These are phyloP conservation scores for Emmonsiellopsis sp. DNA, from an alignment of 2,329 filamentous ascomycete species.

Conservation along the genomic window DNA sequence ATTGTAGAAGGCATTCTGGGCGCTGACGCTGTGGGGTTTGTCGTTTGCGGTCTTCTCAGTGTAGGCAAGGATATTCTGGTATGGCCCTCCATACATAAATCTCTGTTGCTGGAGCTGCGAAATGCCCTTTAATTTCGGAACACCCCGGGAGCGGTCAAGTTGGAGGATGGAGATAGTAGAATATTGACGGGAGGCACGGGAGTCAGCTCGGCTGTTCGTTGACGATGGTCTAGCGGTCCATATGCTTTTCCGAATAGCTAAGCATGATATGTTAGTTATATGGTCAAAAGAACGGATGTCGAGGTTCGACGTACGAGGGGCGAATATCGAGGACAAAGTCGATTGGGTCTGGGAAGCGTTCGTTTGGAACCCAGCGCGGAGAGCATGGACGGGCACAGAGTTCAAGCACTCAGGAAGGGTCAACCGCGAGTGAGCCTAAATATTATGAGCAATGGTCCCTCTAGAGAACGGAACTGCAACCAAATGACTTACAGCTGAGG, in stretches of 20 bases:
- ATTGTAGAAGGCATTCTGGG: conserved; percentile 91
- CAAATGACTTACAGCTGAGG: conserved; percentile 13
- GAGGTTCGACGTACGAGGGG: conserved; percentile 3
- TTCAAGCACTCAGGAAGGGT: conserved; percentile 20
- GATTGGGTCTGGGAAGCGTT: background rate
- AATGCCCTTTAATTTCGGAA: conserved; percentile 16
- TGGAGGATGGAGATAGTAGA: conserved; percentile 24
- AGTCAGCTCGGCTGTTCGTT: background rate
- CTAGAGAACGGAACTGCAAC: background rate
- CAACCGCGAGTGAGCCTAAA: conserved; percentile 1
- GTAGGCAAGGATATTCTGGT: conserved; percentile 60
- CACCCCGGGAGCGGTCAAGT: conserved; percentile 16
- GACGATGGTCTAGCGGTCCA: background rate
- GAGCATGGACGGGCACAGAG: conserved; percentile 16
- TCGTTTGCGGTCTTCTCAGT: conserved; percentile 88
- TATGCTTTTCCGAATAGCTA: background rate
- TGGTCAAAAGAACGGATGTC: background rate
- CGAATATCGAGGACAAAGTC: background rate
- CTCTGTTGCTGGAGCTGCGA: conserved; percentile 26
- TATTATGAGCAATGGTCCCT: background rate
- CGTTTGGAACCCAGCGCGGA: conserved; percentile 12
- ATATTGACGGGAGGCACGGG: conserved; percentile 18
- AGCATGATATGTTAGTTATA: background rate
- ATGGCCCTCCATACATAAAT: conserved; percentile 30
- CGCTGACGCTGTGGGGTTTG: conserved; percentile 75